Base-by-base conservation (phyloP, 495 filamentous ascomycete species). In the Hyaloscypha hepaticicola region DNA sequence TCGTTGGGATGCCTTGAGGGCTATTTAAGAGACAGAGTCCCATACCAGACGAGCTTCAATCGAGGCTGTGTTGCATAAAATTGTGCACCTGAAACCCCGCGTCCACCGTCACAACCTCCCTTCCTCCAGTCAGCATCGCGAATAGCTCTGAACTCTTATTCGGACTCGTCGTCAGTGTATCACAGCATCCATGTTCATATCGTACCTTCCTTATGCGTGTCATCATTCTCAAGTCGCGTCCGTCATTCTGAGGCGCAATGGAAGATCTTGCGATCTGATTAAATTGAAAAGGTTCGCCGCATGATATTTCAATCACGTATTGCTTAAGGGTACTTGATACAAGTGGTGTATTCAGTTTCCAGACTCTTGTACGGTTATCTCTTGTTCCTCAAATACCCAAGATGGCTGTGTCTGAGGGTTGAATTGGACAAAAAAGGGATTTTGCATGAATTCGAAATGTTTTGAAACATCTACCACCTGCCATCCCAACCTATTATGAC, bases 101-200 rank as follows among this genome's bases (percentile, higher is more conserved):
- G 41, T 57, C 38, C 49, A 4, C 38, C 33, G 56, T 65, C 58
- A 59, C 59, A 65, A 7, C 60, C 26, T 64, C 55, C 58, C 27
- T 24, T 64, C 48, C 55, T 57, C 50, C 55, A 48, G 49, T 62
- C 50, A 64, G 55, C 33, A 38, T 34, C 24, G 24, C 22, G 55
- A 59, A 29, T 19, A n/a, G 33, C 55, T 25, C 5, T 68, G 7
- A 34, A 63, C 27, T 27, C 14, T 22, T n/a, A 28, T 11, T 21
- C 12, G 12, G 38, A 55, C 53, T 59, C 48, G 41, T 67, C 53
- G 55, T 60, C 48, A 67, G 60, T 64, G 60, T 64, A 48, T 63
- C 60, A 68, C 27, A 2, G 14, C 22, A 68, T 68, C 61, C 66
- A 56, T 68, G 66, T 58, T 49, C 53, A 59, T 52, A 63, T 28